A percentile compares a stretch with the other conserved stretches of the same genome.
phyloP scores from a whole-genome alignment of 2,329 filamentous ascomycete genomes.

The Dactylellina cionopaga region DNA sequence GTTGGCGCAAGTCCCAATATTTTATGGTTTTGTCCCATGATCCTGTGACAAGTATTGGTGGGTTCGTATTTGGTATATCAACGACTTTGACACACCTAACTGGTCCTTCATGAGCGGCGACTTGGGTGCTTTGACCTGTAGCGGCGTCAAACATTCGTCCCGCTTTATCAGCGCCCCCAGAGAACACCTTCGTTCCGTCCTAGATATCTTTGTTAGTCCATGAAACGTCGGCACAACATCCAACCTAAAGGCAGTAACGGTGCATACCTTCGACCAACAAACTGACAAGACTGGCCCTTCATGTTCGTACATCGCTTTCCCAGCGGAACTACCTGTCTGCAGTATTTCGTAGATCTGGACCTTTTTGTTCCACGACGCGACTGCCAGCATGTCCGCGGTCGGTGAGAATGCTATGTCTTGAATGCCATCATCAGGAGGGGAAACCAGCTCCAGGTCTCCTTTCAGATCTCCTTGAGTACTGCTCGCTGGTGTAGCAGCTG shows the following conservation, averaged over 20 bases:
- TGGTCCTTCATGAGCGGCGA: constrained; percentile 85
- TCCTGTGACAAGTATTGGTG: constrained; percentile 87
- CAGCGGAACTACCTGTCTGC: constrained; percentile 78
- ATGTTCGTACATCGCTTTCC: constrained; percentile 86
- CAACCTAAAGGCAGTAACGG: not conserved
- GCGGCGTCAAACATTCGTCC: constrained; percentile 86
- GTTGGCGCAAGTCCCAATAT: constrained; percentile 82
- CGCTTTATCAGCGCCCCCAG: constrained; percentile 88
- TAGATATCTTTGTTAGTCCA: constrained; percentile 60
- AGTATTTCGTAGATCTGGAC: constrained; percentile 96
- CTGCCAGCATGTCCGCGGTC: constrained; percentile 80
- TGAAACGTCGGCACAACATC: constrained; percentile 7
- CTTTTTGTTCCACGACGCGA: constrained; percentile 97
- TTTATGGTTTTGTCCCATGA: constrained; percentile 92
- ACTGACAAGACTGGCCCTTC: constrained; percentile 84
- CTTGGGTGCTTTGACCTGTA: constrained; percentile 73
- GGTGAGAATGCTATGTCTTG: constrained; percentile 86
- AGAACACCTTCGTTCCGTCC: constrained; percentile 90
- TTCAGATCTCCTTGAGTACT: constrained; percentile 90
- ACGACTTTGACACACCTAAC: constrained; percentile 83
- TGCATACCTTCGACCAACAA: constrained; percentile 84
- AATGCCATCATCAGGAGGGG: constrained; percentile 87
- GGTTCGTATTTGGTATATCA: constrained; percentile 72
- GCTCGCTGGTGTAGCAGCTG: constrained; percentile 66
- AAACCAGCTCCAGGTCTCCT: constrained; percentile 81